Percentiles rank a stretch among this genome's conserved stretches.
These are phyloP conservation scores for Brassica cretica DNA, from an alignment of 345 rosid genomes.

Conservation along the genomic window DNA sequence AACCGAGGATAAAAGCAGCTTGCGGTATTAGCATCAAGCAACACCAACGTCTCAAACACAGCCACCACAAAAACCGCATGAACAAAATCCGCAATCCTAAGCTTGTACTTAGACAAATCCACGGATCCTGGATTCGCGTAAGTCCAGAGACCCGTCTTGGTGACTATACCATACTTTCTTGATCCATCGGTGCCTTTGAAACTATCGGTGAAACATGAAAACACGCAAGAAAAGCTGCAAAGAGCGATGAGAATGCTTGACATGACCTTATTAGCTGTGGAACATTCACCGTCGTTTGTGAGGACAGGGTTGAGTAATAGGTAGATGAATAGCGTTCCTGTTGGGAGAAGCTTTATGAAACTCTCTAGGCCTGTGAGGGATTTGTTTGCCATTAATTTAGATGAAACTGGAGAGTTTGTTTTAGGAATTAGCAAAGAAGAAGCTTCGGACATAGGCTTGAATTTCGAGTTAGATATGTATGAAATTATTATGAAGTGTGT, in stretches of 20 bases:
- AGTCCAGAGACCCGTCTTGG: slow-evolving; percentile 64
- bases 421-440: slow-evolving; percentile 31
- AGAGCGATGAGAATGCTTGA: slow-evolving; percentile 52
- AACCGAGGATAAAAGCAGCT: slow-evolving; percentile 65
- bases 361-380: slow-evolving; percentile 59
- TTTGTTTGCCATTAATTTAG: slow-evolving; percentile 39
- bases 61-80: slow-evolving; percentile 55
- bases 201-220: slow-evolving; percentile 78
- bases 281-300: slow-evolving; percentile 70
- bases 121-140: slow-evolving; percentile 37
- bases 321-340: slow-evolving; percentile 80
- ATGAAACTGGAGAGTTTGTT: slow-evolving; percentile 33
- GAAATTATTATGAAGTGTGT: slow-evolving; percentile 14
- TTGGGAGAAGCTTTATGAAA: slow-evolving; percentile 83
- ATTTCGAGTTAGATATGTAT: slow-evolving; percentile 11
- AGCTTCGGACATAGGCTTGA: slow-evolving; percentile 26
- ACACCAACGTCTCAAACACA: slow-evolving; percentile 56
- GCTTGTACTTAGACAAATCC: slow-evolving; percentile 56
- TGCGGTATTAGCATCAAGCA: slow-evolving; percentile 61
- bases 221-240: slow-evolving; percentile 68
- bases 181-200: slow-evolving; percentile 50
- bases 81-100: slow-evolving; percentile 57
- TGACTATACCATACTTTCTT: slow-evolving; percentile 61
- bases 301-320: slow-evolving; percentile 80
- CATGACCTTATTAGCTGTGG: slow-evolving; percentile 52